Evolutionary conservation across 2,329 filamentous ascomycete genomes (phyloP), one percentile per base, ranked within the genome.

Genomic region (Pleurostoma richardsiae): DNA sequence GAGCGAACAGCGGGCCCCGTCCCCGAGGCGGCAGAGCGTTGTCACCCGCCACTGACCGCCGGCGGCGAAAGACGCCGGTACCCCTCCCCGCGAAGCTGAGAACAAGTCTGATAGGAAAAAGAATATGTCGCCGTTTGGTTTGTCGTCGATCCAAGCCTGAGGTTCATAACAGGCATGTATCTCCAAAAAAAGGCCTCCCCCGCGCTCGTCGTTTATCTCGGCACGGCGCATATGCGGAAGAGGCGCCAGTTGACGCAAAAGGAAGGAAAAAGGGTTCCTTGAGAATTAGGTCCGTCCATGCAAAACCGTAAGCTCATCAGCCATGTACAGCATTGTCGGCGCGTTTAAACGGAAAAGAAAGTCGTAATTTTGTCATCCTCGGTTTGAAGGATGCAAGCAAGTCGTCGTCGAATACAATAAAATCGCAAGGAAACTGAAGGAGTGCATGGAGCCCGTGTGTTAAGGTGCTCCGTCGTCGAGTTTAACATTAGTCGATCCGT

Each of bases 261-360:
- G 19, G 19, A 19, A 19, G 19, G 19, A 19, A 19, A 19, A 19
- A 7, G 33, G 41, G 41, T 30, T 45, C 48, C 46, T 49, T 49
- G 42, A 43, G 48, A 47, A 54, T 51, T 55, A 55, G 41, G 49
- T 44, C 53, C 44, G 49, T 50, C 47, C 53, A 53, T 57, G 54
- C 49, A 51, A 50, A 51, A 42, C 43, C 39, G 57, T 47, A 74
- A 52, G 69, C 51, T 83, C 76, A 48, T 86, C 81, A 44, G 84
- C 82, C 51, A 68, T 63, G 84, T 82, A 50, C 83, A 79, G 54
- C 76, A 71, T 54, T 83, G n/a, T 36, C 33, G n/a, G 33, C 8
- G 33, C 33, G 33, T 36, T 36, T 36, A 36, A 36, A 36, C 8
- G 33, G 11, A 43, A 27, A 41, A 45, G 43, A 40, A 19, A 33